Percentiles rank a stretch among this genome's conserved stretches.
Conservation (phyloP, 148 eudicot genomes). For the Rheum nobile region DNA sequence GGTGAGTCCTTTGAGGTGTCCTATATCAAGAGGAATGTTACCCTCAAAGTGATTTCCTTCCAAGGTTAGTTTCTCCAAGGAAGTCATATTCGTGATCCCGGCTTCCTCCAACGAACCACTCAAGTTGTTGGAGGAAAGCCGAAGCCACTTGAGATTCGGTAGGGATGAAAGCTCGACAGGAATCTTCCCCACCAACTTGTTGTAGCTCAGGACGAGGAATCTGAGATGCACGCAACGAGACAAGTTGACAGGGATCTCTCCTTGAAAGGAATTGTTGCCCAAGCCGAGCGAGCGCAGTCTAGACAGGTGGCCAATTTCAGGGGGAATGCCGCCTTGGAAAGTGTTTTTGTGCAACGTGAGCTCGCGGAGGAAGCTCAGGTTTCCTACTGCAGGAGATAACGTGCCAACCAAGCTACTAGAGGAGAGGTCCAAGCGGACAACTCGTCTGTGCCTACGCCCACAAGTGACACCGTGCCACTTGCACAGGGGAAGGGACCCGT, state of each 20-base stretch:
- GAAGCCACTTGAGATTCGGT: conserved; percentile 6
- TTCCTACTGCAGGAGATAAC: conserved; percentile 17
- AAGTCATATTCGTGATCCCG: not conserved
- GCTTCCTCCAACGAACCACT: conserved; percentile 7
- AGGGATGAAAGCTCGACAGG: conserved; percentile 17
- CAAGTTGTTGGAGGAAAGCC: conserved; percentile 13
- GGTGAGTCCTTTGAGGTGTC: not conserved
- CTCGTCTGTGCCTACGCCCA: conserved; percentile 11
- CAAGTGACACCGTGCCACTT: conserved; percentile 14
- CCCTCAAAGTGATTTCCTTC: not conserved
- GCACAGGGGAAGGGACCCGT: conserved; percentile 3
- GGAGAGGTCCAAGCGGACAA: not conserved
- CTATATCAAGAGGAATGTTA: not conserved
- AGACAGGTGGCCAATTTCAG: conserved; percentile 16
- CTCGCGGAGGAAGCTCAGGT: conserved; percentile 16
- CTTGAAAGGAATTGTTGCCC: conserved; percentile 10
- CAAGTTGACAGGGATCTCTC: conserved; percentile 13
- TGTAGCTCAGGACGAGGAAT: not conserved
- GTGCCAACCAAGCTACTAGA: conserved; percentile 3
- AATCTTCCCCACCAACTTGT: conserved; percentile 17
- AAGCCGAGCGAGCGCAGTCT: conserved; percentile 9
- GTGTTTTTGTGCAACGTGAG: not conserved
- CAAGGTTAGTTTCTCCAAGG: not conserved
- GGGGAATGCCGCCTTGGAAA: conserved; percentile 17
- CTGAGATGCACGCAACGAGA: not conserved